phyloP scores from a whole-genome alignment of 441 rosid species.

The Flueggea neowawraea region DNA sequence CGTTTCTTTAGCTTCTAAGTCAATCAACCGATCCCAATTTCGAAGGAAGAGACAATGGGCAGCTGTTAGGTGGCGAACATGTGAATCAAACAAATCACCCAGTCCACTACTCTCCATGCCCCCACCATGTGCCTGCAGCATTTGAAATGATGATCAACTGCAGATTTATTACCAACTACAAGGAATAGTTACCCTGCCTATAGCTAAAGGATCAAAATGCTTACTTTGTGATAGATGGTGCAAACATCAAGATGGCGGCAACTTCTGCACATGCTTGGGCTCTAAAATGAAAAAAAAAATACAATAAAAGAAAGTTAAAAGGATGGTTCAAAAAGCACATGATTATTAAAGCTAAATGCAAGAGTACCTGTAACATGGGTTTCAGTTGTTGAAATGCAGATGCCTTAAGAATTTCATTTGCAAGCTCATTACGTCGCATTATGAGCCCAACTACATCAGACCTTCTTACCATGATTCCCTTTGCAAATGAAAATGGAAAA shows the following conservation, averaged over 20 bases:
- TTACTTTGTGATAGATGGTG: slow-evolving; percentile 94
- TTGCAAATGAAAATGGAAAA: slow-evolving; percentile 19
- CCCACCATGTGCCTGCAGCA: slow-evolving; percentile 91
- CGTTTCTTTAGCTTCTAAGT: slow-evolving; percentile 90
- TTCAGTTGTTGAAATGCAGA: slow-evolving; percentile 74
- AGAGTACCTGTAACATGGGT: slow-evolving; percentile 79
- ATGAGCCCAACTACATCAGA: slow-evolving; percentile 92
- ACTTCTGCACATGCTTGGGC: slow-evolving; percentile 77
- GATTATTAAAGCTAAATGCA: slow-evolving; percentile 16
- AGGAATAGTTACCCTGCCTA: not conserved
- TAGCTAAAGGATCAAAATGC: slow-evolving; percentile 10
- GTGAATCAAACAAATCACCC: slow-evolving; percentile 71
- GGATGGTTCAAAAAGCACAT: slow-evolving; percentile 2
- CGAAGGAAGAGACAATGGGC: slow-evolving; percentile 61
- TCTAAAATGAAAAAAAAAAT: slow-evolving; percentile 39
- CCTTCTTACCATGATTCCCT: slow-evolving; percentile 87
- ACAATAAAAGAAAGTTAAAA: slow-evolving; percentile 2
- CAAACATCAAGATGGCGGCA: slow-evolving; percentile 96
- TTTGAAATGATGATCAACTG: slow-evolving; percentile 4
- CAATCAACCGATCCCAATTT: slow-evolving; percentile 84
- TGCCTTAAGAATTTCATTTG: slow-evolving; percentile 79
- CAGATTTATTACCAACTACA: slow-evolving; percentile 3
- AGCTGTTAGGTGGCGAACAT: slow-evolving; percentile 65
- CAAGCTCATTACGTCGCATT: slow-evolving; percentile 97
- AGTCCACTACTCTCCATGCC: slow-evolving; percentile 76